phyloP scores from a whole-genome alignment of 495 filamentous ascomycete genomes.

The Lophiotrema nucula region DNA sequence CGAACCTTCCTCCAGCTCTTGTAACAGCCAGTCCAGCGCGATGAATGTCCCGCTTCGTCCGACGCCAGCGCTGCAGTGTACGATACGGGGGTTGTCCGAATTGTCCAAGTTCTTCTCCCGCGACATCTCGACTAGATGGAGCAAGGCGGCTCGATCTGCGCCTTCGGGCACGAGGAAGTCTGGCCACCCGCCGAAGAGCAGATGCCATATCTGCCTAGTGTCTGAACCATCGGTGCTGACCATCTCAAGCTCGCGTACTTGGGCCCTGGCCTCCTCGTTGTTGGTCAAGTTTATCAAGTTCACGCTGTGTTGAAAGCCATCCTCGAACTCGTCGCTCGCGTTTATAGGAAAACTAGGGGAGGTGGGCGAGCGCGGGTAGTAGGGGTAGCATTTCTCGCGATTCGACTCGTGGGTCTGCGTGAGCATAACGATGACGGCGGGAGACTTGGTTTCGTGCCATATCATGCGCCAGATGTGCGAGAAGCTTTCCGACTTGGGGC shows the following conservation, averaged over 20 bases:
- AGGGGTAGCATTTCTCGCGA: slow-evolving; percentile 88
- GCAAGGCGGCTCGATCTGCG: slow-evolving; percentile 72
- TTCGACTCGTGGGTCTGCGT: slow-evolving; percentile 81
- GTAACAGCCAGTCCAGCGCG: slow-evolving; percentile 82
- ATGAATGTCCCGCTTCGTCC: slow-evolving; percentile 95
- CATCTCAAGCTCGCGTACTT: slow-evolving; percentile 57
- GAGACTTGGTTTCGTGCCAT: slow-evolving; percentile 74
- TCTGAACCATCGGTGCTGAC: slow-evolving; percentile 57
- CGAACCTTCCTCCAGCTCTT: slow-evolving; percentile 73
- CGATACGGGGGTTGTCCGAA: slow-evolving; percentile 71
- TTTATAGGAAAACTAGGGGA: slow-evolving; percentile 56
- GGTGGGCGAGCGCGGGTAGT: slow-evolving; percentile 68
- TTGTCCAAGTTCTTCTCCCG: slow-evolving; percentile 62
- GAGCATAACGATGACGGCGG: slow-evolving; percentile 91
- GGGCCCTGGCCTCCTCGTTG: slow-evolving; percentile 51
- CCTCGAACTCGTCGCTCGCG: slow-evolving; percentile 59
- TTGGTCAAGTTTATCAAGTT: slow-evolving; percentile 50
- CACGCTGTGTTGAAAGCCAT: slow-evolving; percentile 58
- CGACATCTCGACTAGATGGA: slow-evolving; percentile 75
- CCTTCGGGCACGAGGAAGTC: slow-evolving; percentile 87
- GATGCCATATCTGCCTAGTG: slow-evolving; percentile 78
- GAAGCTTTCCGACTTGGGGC: slow-evolving; percentile 69
- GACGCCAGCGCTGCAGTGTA: slow-evolving; percentile 94
- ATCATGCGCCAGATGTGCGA: slow-evolving; percentile 96
- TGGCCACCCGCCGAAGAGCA: slow-evolving; percentile 90